Evolutionary conservation across 495 filamentous ascomycete genomes (phyloP), one percentile per base, ranked within the genome.

Genomic region (Aspergillus taichungensis): DNA sequence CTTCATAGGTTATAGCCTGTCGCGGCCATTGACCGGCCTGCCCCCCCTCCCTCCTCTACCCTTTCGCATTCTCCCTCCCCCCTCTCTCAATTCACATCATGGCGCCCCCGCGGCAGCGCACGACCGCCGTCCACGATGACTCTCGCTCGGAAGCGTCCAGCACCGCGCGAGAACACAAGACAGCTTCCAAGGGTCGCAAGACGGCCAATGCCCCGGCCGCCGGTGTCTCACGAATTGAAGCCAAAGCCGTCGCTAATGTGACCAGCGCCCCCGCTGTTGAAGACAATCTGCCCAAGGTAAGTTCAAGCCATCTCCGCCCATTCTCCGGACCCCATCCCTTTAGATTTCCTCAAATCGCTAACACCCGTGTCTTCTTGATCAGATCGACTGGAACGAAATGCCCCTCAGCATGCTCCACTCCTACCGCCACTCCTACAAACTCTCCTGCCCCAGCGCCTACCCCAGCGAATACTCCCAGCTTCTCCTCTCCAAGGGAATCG

Each of bases 341-440:
- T 13, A 14, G 13, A 12, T 32, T 28, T 45, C 33, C 27, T 14
- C 30, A 13, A 14, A 29, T 40, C 42, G 14, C 55, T 58, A 37
- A 58, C 43, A 6, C 30, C 10, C 1, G 7, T 14, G 13, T 5
- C 24, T 28, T 40, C 7, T 35, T 14, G 13, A 44, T 41, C 54
- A 94, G 87, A 76, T 94, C 44, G 73, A 80, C 51, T 94, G 87
- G 87, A 70, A 77, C 30, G 76, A 82, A 27, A 82, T 88, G 54
- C 79, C 86, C 12, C 68, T 78, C 51, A 71, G 78, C 13, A 72
- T 88, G 52, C 78, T 94, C 46, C 83, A 91, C 63, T 75, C 78
- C 57, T 94, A 94, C 71, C 82, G 86, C 47, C 78, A 85, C 56
- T 76, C 81, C 47, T 84, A 91, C 69, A 78, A 79, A 51, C 73